phyloP scores from a whole-genome alignment of 1,284 basidiomycete genomes.

The Moesziomyces sp. region DNA sequence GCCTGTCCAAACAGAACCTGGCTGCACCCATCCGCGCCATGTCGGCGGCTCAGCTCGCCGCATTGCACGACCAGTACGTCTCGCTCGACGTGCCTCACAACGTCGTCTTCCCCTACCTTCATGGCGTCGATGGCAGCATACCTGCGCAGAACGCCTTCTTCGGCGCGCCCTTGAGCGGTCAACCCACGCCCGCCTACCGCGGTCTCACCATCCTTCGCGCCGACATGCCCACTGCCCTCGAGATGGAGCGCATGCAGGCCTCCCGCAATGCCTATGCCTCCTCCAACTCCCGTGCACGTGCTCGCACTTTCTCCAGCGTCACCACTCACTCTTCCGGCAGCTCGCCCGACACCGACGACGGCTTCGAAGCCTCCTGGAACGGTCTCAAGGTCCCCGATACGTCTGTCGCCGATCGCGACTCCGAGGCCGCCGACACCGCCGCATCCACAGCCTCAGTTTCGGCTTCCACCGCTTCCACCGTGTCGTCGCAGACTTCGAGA shows the following conservation, averaged over 20 bases:
- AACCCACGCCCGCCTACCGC: constrained; percentile 58
- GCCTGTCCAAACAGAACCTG: constrained; percentile 10
- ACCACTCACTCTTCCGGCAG: constrained; percentile 46
- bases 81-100: constrained; percentile 57
- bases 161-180: constrained; percentile 46
- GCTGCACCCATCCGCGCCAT: constrained; percentile 58
- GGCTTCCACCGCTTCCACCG: constrained; percentile 47
- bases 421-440: constrained; percentile 9
- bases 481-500: constrained; percentile 40
- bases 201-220: constrained; percentile 65
- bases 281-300: constrained; percentile 14
- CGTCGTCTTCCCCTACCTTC: constrained; percentile 64
- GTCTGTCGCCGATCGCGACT: constrained; percentile 1
- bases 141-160: constrained; percentile 62
- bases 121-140: constrained; percentile 63
- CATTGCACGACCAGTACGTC: constrained; percentile 51
- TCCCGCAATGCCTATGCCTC: constrained; percentile 21
- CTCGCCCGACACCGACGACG: constrained; percentile 42
- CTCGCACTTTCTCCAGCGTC: constrained; percentile 47
- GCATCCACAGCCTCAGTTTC: constrained; percentile 24
- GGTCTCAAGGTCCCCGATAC: constrained; percentile 1
- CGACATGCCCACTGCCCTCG: constrained; percentile 57
- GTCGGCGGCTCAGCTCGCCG: constrained; percentile 55
- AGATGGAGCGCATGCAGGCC: constrained; percentile 33
- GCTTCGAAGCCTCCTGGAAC: constrained; percentile 35